phyloP scores from a whole-genome alignment of 352 stramenopile species.

The Phytophthora melonis region DNA sequence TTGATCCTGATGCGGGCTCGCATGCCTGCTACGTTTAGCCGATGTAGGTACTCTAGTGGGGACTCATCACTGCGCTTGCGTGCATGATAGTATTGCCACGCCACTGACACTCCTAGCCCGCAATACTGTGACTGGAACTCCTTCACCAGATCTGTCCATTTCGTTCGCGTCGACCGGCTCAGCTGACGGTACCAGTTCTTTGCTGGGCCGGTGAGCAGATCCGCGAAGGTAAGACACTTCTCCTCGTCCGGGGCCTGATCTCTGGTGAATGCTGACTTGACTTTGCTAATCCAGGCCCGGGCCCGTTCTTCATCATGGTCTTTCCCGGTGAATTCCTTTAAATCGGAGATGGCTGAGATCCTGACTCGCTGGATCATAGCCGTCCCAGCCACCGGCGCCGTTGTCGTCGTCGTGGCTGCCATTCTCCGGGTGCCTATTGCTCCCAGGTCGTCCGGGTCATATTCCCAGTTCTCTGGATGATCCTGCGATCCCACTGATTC shows the following conservation, averaged over 20 bases:
- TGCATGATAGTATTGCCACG: conserved; percentile 16
- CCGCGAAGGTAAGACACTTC: conserved; percentile 4
- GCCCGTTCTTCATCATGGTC: conserved; percentile 8
- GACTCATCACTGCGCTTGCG: conserved; percentile 5
- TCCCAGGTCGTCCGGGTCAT: too few species aligned
- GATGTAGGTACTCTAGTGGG: conserved; percentile 14
- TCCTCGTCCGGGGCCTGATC: conserved; percentile 1
- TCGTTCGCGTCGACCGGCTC: background rate
- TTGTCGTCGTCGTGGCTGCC: too few species aligned
- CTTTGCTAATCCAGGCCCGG: conserved; percentile 2
- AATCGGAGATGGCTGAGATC: conserved; percentile 6
- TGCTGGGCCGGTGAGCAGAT: conserved; percentile 2
- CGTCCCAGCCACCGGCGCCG: too few species aligned
- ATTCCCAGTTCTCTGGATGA: too few species aligned
- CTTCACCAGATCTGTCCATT: background rate
- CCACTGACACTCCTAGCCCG: background rate
- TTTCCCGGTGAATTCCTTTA: conserved; percentile 10
- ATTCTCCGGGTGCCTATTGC: too few species aligned
- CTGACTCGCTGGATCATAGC: too few species aligned
- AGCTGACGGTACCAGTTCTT: conserved; percentile 8
- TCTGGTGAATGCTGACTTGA: conserved; percentile 2
- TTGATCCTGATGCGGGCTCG: conserved; percentile 10
- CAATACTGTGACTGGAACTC: conserved; percentile 16
- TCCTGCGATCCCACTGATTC: too few species aligned
- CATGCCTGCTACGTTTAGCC: conserved; percentile 9